Percentiles rank a stretch among this genome's conserved stretches.
phyloP scores from a whole-genome alignment of 768 basidiomycete genomes.

The Agaricus subrufescens region DNA sequence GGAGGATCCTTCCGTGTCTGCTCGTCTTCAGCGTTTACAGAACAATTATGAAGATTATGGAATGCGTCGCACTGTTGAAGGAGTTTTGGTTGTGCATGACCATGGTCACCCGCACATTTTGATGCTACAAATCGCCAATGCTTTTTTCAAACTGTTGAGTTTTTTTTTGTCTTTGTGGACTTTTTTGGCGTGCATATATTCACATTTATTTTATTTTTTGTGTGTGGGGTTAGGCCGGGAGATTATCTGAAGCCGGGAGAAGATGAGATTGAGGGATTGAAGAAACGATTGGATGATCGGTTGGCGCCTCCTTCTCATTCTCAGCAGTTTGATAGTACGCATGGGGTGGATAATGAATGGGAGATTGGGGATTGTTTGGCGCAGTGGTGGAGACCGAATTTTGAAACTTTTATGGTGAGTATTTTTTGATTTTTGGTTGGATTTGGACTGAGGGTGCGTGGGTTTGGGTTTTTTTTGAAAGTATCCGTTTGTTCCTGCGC shows the following conservation, averaged over 20 bases:
- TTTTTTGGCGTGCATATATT: background rate
- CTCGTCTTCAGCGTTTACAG: constrained; percentile 89
- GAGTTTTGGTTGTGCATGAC: constrained; percentile 86
- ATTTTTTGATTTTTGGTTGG: background rate
- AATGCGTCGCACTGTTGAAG: constrained; percentile 94
- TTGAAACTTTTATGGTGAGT: constrained; percentile 97
- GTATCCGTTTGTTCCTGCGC: constrained; percentile 94
- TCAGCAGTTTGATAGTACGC: constrained; percentile 68
- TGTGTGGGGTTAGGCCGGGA: constrained; percentile 62
- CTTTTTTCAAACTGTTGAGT: constrained; percentile 91
- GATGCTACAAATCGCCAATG: constrained; percentile 97
- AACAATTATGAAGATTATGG: constrained; percentile 97
- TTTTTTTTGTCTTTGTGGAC: background rate
- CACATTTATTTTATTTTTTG: background rate
- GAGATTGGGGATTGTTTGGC: constrained; percentile 95
- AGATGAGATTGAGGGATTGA: constrained; percentile 87
- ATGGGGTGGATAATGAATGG: constrained; percentile 88
- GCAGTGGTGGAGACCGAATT: constrained; percentile 98
- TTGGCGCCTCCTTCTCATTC: constrained; percentile 74
- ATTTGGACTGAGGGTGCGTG: background rate
- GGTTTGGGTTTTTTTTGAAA: constrained; percentile 20
- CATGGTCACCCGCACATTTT: constrained; percentile 97
- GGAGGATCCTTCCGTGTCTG: constrained; percentile 94
- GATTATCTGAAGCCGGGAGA: constrained; percentile 98
- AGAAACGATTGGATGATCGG: constrained; percentile 83